These are phyloP conservation scores for Chenopodium formosanum DNA, from an alignment of 148 eudicot species.

Conservation along the genomic window DNA sequence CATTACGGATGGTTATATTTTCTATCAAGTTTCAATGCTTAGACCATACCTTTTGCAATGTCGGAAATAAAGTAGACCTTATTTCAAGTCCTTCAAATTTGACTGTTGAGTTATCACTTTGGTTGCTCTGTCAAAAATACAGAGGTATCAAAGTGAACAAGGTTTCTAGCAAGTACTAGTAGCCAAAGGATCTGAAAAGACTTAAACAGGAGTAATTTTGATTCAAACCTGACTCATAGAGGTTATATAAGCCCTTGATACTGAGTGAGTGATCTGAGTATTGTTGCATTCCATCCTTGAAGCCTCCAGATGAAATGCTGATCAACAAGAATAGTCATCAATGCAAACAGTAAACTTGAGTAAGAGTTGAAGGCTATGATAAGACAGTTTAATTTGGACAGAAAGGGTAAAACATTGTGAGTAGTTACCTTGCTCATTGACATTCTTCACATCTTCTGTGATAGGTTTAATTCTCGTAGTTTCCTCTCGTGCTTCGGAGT, in stretches of 20 bases:
- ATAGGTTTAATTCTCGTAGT: too few species aligned
- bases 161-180: not conserved
- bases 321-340: not conserved
- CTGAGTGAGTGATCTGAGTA: not conserved
- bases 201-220: not conserved
- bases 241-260: not conserved
- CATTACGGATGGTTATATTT: not conserved
- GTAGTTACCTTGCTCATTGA: too few species aligned
- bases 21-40: constrained; percentile 4
- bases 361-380: too few species aligned
- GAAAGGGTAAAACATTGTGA: too few species aligned
- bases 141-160: too few species aligned
- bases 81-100: constrained; percentile 4
- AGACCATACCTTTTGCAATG: not conserved
- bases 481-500: too few species aligned
- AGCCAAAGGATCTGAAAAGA: not conserved
- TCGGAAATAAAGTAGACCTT: not conserved
- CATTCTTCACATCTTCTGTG: too few species aligned
- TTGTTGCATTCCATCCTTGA: not conserved
- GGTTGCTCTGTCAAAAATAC: not conserved
- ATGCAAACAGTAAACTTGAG: too few species aligned
- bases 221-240: not conserved
- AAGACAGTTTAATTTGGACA: too few species aligned
- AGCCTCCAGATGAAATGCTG: not conserved
- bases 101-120: too few species aligned